Evolutionary conservation across 139 green algal species (phyloP).

Genomic region (Bryopsis sp.): DNA sequence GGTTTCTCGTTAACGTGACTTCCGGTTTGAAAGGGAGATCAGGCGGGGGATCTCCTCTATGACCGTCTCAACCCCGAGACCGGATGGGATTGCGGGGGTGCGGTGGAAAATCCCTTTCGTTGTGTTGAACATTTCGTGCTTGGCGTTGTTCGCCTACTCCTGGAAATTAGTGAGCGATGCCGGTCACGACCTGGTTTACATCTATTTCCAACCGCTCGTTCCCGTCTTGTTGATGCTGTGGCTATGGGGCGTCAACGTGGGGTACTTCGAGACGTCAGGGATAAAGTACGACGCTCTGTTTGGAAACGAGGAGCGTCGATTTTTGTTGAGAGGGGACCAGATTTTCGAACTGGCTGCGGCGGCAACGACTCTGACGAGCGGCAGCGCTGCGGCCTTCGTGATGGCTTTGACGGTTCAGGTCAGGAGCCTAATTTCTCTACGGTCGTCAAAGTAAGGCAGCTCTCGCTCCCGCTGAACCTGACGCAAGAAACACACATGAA

Average conservation of each 20-base stretch:
- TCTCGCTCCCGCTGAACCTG: no score
- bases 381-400: constrained; percentile 29
- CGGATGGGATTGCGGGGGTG: no score
- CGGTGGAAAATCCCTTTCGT: no score
- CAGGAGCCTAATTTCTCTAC: background rate
- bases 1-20: no score
- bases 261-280: constrained; percentile 35
- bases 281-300: constrained; percentile 68
- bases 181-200: constrained; percentile 28
- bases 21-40: no score
- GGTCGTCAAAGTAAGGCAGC: no score
- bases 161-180: background rate
- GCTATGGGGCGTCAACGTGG: constrained; percentile 57
- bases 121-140: no score
- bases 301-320: constrained; percentile 36
- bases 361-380: constrained; percentile 32
- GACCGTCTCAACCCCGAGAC: no score
- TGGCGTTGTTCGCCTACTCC: background rate
- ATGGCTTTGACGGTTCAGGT: background rate
- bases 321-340: constrained; percentile 32
- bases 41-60: no score
- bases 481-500: no score
- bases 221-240: constrained; percentile 62
- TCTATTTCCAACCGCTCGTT: constrained; percentile 66
- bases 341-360: constrained; percentile 30